phyloP scores from a whole-genome alignment of 179 eudicot species.

The Carnegiea gigantea region DNA sequence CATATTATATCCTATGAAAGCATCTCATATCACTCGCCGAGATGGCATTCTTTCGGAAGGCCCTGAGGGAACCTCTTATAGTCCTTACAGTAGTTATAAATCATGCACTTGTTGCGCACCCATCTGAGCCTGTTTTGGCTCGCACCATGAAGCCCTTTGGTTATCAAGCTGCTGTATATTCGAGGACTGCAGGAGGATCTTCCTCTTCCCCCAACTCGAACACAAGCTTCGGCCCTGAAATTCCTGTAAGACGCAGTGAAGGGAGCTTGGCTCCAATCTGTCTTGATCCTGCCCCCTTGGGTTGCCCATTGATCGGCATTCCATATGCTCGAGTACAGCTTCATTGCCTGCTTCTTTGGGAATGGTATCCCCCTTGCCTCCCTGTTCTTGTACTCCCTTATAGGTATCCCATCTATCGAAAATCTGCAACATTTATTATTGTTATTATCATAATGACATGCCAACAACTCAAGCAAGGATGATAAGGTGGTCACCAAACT shows the following conservation, averaged over 20 bases:
- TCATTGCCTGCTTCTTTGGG: conserved; percentile 33
- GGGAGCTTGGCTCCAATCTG: conserved; percentile 35
- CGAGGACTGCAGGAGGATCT: conserved; percentile 19
- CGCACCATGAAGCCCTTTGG: conserved; percentile 18
- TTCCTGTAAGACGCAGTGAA: conserved; percentile 31
- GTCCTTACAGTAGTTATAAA: conserved; percentile 35
- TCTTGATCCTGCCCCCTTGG: conserved; percentile 38
- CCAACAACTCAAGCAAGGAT: background rate
- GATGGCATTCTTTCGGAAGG: conserved; percentile 31
- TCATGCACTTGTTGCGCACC: conserved; percentile 33
- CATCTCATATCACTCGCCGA: background rate
- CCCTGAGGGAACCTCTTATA: conserved; percentile 32
- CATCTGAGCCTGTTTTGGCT: conserved; percentile 24
- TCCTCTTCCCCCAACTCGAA: conserved; percentile 14
- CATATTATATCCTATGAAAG: background rate
- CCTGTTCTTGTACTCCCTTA: conserved; percentile 40
- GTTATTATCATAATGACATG: background rate
- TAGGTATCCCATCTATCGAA: conserved; percentile 35
- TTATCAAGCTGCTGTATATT: conserved; percentile 16
- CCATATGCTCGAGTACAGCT: conserved; percentile 39
- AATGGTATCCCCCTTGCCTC: conserved; percentile 34
- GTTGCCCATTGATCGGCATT: conserved; percentile 45
- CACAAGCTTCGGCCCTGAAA: conserved; percentile 36
- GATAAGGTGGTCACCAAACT: no score
- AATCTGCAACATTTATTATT: conserved; percentile 22